Conservation (phyloP, 2,329 filamentous ascomycete genomes). For the Bipolaris zeicola region DNA sequence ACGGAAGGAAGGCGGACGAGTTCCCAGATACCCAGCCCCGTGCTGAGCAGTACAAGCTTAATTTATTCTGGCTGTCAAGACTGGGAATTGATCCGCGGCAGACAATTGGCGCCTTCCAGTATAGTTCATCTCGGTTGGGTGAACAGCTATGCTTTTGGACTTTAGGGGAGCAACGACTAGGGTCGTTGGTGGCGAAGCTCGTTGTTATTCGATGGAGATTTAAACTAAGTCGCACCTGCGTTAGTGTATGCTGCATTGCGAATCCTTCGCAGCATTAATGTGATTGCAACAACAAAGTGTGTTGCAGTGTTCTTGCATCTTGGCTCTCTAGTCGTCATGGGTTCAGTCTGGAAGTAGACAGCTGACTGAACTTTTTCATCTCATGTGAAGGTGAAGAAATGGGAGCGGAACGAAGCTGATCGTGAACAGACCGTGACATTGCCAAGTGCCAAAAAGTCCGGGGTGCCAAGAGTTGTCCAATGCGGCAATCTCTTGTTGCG, state of each 20-base stretch:
- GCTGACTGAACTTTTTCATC: background rate
- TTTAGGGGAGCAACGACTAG: background rate
- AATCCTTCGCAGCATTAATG: background rate
- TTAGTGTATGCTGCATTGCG: background rate
- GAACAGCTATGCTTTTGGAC: background rate
- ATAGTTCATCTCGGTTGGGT: constrained; percentile 6
- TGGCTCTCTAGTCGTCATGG: too few relatives aligned
- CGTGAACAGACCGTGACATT: background rate
- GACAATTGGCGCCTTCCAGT: constrained; percentile 2
- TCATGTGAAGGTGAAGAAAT: background rate
- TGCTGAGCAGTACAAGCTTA: background rate
- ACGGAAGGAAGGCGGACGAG: background rate
- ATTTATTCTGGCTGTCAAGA: constrained; percentile 1
- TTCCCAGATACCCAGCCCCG: background rate
- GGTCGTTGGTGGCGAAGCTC: background rate
- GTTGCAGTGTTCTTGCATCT: background rate
- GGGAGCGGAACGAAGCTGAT: background rate
- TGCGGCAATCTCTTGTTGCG: background rate
- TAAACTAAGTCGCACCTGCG: background rate
- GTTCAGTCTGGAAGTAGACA: too few relatives aligned
- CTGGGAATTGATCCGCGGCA: background rate
- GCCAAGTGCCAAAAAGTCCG: background rate
- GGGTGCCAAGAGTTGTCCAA: background rate
- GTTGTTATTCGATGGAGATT: background rate
- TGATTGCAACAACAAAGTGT: background rate